phyloP scores from a whole-genome alignment of 768 basidiomycete species.

The Amyloporia xantha region DNA sequence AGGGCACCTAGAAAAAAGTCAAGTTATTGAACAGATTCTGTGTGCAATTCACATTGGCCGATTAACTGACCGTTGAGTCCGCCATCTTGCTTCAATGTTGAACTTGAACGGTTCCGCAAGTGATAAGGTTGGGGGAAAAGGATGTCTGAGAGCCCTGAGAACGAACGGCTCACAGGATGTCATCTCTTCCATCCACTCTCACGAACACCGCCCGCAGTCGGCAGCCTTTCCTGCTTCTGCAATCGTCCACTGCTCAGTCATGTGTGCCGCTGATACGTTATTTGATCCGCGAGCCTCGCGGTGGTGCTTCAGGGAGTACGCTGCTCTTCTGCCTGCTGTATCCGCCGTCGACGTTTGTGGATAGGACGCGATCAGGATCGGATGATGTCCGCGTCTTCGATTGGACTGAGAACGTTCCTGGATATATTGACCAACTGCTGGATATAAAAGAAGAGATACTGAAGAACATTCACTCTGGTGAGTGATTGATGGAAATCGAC shows the following conservation, averaged over 20 bases:
- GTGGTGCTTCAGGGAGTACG: slow-evolving; percentile 18
- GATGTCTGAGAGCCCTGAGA: no score
- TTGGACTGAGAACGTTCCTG: slow-evolving; percentile 44
- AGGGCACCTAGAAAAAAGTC: slow-evolving; percentile 12
- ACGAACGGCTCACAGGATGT: slow-evolving; percentile 8
- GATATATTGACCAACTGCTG: slow-evolving; percentile 35
- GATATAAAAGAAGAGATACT: slow-evolving; percentile 26
- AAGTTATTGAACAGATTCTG: not conserved
- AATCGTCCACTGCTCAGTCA: slow-evolving; percentile 23
- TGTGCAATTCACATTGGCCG: no score
- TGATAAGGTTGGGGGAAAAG: no score
- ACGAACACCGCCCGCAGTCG: slow-evolving; percentile 9
- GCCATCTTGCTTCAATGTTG: no score
- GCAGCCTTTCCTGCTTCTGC: slow-evolving; percentile 19
- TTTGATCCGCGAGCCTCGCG: slow-evolving; percentile 5
- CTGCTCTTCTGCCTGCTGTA: slow-evolving; percentile 55
- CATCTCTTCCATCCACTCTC: slow-evolving; percentile 18
- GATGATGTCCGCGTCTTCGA: slow-evolving; percentile 39
- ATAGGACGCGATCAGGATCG: slow-evolving; percentile 13
- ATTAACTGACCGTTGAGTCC: no score
- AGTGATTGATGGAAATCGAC: not conserved
- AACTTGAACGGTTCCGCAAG: no score
- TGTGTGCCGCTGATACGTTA: slow-evolving; percentile 19
- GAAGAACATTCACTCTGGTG: not conserved
- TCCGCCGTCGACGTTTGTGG: slow-evolving; percentile 42